Evolutionary conservation across 2,329 filamentous ascomycete genomes (phyloP), one percentile per base, ranked within the genome.

Genomic region (Diatrype stigma): DNA sequence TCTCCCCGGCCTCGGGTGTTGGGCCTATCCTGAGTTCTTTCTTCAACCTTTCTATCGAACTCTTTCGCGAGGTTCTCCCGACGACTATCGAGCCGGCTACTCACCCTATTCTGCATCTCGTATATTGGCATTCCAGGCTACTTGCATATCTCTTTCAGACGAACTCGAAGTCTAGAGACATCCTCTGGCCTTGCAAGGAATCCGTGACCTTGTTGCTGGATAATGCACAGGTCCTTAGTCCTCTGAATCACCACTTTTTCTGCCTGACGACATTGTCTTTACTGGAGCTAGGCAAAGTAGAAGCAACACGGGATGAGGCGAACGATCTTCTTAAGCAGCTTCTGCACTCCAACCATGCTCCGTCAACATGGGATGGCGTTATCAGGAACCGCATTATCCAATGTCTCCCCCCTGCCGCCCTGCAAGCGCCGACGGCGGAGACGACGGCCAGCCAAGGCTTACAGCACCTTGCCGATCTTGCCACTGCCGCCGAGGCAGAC

Each of bases 121-220:
- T 80, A 17, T 89, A 87, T 67, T 88, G 86, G 80, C 85, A 89
- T 64, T 77, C 81, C 57, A 81, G 84, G 54, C 74, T 89, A 8
- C 72, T 90, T 17, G 75, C 82, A 10, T 81, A 84, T 47, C 74
- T 88, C 2, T 72, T 85, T 49, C 80, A 78, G 35, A 77, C 81
- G 1, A 75, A 74, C 11, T 73, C 78, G 1, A 78, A 79, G 38
- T 74, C 81, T 0, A 69, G 74, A 2, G 79, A 86, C 52, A 74
- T 85, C 16, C 69, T 87, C 19, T 82, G 80, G 66, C 78, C 83
- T 6, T 81, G 81, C 23, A 75, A 76, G 53, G 78, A 84, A 59
- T 75, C 84, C 5, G 75, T 80, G 37, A 73, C 72, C n/a, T 73
- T 87, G 46, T 70, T 89, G 30, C 74, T 79, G 6, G 71, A 72